phyloP scores from a whole-genome alignment of 2,329 filamentous ascomycete genomes.

The Colletotrichum karsti region DNA sequence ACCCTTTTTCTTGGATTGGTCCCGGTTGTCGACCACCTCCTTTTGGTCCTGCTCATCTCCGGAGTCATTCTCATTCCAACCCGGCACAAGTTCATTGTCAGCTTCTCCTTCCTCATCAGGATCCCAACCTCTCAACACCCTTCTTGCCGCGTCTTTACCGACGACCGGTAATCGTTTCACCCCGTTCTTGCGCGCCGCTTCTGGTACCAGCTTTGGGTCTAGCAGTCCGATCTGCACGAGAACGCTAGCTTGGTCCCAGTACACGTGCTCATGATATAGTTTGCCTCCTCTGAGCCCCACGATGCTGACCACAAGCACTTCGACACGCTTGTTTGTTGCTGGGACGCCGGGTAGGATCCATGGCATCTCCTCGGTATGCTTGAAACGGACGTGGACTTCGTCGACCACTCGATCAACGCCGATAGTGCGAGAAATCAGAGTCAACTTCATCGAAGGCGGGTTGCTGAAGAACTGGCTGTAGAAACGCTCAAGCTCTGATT shows the following conservation, averaged over 20 bases:
- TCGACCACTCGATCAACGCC: conserved; percentile 72
- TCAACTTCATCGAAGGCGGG: conserved; percentile 65
- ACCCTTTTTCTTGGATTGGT: neutral
- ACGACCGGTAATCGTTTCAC: conserved; percentile 48
- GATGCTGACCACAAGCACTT: conserved; percentile 66
- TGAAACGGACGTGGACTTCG: conserved; percentile 67
- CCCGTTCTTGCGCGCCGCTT: conserved; percentile 42
- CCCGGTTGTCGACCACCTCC: neutral
- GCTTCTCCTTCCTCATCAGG: conserved; percentile 50
- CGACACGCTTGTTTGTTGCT: conserved; percentile 59
- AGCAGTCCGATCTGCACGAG: conserved; percentile 67
- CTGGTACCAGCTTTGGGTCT: conserved; percentile 46
- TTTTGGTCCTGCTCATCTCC: neutral
- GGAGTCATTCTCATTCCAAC: conserved; percentile 38
- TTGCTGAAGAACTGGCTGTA: conserved; percentile 74
- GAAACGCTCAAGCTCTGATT: conserved; percentile 66
- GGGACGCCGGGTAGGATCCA: conserved; percentile 70
- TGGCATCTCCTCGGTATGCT: conserved; percentile 64
- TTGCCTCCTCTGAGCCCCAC: conserved; percentile 68
- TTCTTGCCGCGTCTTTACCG: conserved; percentile 46
- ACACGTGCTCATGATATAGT: conserved; percentile 69
- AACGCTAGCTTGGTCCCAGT: conserved; percentile 71
- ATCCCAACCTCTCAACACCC: conserved; percentile 42
- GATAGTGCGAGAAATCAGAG: conserved; percentile 71
- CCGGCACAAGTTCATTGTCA: conserved; percentile 49